Evolutionary conservation across 2,329 filamentous ascomycete species (phyloP), one percentile per base, ranked within the genome.

Genomic region (Sporothrix schenckii): DNA sequence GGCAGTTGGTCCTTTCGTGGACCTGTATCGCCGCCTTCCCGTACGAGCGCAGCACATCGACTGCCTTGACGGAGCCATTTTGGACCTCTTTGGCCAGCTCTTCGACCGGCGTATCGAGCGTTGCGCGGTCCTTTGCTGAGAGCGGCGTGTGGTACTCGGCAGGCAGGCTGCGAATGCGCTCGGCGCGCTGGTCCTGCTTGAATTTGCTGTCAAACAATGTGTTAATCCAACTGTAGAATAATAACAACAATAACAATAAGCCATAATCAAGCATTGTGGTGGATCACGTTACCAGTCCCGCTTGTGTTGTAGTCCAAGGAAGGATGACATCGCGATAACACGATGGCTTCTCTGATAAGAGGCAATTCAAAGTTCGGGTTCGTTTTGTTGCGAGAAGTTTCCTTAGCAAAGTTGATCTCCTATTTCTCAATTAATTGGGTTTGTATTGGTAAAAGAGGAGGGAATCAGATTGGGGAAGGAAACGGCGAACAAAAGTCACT

Each of bases 1-100:
- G 81, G 77, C 92, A 96, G 79, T 97, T 97, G 2, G 93, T 97
- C 80, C 91, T 91, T 73, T 90, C 86, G 49, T 97, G 94, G 1
- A 93, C 94, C 76, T 89, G 90, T 68, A 97, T 78, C 0, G 94
- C 91, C 24, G 94, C 89, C 80, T 96, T 97, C 76, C 91, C 91
- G 78, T 97, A 98, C 13, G 93, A 89, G 72, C 85, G 88, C n/a
- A 97, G 87, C 61, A 97, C 87, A 72, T 93, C 89, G 30, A 90
- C 78, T 0, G 94, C 89, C 14, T 86, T 84, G 65, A 88, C 83
- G 68, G 83, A 80, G 58, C 89, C 86, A n/a, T 87, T 85, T 44
- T 94, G 92, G 3, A 97, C 91, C 81, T 91, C 87, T 72, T 89
- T 81, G 6, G 97, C 93, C 3, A 97, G 87, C 70, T 91, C 84